Evolutionary conservation across 177 flowering plant genomes (phyloP).

Genomic region (Vitis hybrid): DNA sequence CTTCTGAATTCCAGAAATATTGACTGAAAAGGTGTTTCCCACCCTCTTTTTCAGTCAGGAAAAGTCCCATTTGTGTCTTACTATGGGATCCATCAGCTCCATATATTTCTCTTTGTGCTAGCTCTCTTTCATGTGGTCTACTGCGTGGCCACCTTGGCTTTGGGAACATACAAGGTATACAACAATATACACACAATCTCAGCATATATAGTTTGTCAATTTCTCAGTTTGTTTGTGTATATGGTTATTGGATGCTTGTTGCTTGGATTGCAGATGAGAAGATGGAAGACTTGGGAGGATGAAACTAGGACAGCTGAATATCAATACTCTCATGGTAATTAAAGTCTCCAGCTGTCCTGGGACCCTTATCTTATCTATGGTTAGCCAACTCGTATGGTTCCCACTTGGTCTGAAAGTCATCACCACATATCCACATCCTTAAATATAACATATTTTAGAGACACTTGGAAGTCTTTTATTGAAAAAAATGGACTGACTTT

Average conservation of each 20-base stretch:
- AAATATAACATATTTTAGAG: too few species aligned
- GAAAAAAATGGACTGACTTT: too few species aligned
- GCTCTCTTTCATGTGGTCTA: conserved; percentile 59
- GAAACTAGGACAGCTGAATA: conserved; percentile 68
- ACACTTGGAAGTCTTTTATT: too few species aligned
- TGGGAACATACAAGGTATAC: conserved; percentile 67
- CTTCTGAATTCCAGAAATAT: too few species aligned
- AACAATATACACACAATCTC: too few species aligned
- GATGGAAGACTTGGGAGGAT: conserved; percentile 74
- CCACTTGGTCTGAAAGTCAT: too few species aligned
- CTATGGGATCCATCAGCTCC: conserved; percentile 67
- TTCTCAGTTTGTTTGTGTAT: neutral
- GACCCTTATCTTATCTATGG: too few species aligned
- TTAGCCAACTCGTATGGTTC: too few species aligned
- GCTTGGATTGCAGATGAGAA: conserved; percentile 52
- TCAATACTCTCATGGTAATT: conserved; percentile 55
- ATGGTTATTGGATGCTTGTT: neutral
- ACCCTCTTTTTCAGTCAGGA: conserved; percentile 30
- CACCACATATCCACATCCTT: too few species aligned
- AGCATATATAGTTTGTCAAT: too few species aligned
- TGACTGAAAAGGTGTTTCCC: too few species aligned
- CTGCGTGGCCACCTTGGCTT: conserved; percentile 47
- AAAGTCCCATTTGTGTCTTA: conserved; percentile 54
- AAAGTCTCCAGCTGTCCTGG: neutral
- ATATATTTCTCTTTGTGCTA: conserved; percentile 68